Evolutionary conservation across 108 stramenopile species (phyloP).

Genomic region (Nitzschia putrida): DNA sequence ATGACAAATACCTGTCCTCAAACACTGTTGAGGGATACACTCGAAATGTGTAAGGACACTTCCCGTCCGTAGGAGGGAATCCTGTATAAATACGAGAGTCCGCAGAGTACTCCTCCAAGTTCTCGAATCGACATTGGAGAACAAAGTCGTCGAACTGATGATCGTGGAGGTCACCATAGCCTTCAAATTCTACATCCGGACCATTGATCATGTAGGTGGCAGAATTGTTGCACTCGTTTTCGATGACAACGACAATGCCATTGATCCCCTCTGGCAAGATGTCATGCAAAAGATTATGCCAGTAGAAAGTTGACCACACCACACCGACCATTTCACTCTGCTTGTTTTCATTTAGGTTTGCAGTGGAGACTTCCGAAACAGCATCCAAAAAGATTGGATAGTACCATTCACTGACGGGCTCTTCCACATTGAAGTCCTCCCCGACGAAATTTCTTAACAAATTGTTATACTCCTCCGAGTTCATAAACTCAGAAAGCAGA

Average conservation of each 20-base stretch:
- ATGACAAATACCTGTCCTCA: constrained; percentile 38
- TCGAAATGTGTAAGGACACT: constrained; percentile 37
- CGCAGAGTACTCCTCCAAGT: neutral
- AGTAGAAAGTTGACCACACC: constrained; percentile 39
- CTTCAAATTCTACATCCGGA: constrained; percentile 29
- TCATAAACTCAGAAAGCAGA: constrained; percentile 16
- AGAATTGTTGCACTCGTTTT: constrained; percentile 30
- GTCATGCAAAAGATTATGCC: constrained; percentile 34
- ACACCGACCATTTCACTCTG: constrained; percentile 31
- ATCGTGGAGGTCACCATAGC: constrained; percentile 52
- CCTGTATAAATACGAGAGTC: constrained; percentile 9
- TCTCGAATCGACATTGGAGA: neutral
- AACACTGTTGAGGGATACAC: constrained; percentile 55
- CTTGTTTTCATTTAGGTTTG: too few species aligned
- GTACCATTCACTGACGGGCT: constrained; percentile 37
- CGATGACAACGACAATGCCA: constrained; percentile 48
- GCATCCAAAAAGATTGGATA: constrained; percentile 45
- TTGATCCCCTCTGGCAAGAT: constrained; percentile 48
- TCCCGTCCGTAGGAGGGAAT: constrained; percentile 10
- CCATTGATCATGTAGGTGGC: constrained; percentile 48
- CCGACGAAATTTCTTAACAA: constrained; percentile 20
- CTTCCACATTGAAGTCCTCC: constrained; percentile 28
- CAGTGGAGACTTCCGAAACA: constrained; percentile 6
- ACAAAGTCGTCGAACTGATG: constrained; percentile 28
- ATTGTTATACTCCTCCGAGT: constrained; percentile 12